Evolutionary conservation across 2,329 filamentous ascomycete genomes (phyloP), one percentile per base, ranked within the genome.

Genomic region (Penicillium sp.): DNA sequence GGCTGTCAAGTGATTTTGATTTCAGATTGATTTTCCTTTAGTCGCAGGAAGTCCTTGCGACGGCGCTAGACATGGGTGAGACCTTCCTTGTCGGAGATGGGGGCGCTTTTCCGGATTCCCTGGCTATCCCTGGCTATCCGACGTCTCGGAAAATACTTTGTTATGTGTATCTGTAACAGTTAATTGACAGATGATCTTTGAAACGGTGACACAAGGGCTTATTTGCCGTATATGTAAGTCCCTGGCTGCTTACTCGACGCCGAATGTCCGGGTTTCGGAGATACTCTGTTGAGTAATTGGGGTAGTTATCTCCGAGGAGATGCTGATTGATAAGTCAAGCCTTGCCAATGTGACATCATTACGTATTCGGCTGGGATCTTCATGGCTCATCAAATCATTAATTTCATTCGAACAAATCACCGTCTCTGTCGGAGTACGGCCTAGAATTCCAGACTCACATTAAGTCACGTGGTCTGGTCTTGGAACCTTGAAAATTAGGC

Each of bases 261-360:
- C 10, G 35, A 2, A 50, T 24, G 24, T 41, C 48, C 37, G 37
- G 31, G 13, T 10, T 15, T 24, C 48, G 48, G 48, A 37, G 31
- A 22, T 50, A 46, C 48, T 7, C 1, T 0, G 29, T 46, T 1
- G 0, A 31, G 48, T 24, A 26, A 26, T 4, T 1, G 3, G 2
- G 8, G 17, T 19, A 2, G 1, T 47, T 47, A 42, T 21, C 37
- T 19, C 38, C 45, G 45, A 29, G 17, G 3, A 15, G 17, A 17
- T 10, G 24, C 43, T 45, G 34, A 45, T 41, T 45, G 47, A 49
- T 49, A 45, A 42, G 19, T 32, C 40, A 32, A 42, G 40, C 40
- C 32, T 42, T 44, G 42, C 21, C 31, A 34, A 34, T 24, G 15
- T 35, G 31, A 44, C 42, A 21, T 44, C 42, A 42, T 15, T 8